These are phyloP conservation scores for Hippophae gyantsensis DNA, from an alignment of 306 rosid genomes.

Conservation along the genomic window DNA sequence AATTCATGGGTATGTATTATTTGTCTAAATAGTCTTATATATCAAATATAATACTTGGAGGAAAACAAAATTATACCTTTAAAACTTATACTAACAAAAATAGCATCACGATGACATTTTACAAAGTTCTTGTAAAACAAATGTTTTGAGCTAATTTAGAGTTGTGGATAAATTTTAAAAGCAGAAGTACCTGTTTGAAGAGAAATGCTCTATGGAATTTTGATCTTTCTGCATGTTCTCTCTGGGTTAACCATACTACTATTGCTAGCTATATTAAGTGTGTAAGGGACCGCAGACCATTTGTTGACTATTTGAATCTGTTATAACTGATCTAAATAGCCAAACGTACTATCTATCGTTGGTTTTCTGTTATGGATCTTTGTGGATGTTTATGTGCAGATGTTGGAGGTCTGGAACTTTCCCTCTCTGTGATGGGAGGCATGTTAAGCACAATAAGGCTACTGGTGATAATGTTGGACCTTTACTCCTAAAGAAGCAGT, in stretches of 20 bases:
- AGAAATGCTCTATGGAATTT: neutral
- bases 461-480: slow-evolving; percentile 93
- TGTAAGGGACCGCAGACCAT: neutral
- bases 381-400: slow-evolving; percentile 31
- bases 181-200: neutral
- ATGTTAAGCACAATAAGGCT: slow-evolving; percentile 87
- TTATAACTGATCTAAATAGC: no score
- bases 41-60: no score
- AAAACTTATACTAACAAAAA: no score
- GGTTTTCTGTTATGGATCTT: neutral
- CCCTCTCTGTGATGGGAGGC: slow-evolving; percentile 81
- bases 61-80: no score
- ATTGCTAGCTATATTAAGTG: neutral
- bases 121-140: neutral
- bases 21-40: no score
- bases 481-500: slow-evolving; percentile 61
- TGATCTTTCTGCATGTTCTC: neutral
- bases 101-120: no score
- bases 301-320: no score
- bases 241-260: neutral
- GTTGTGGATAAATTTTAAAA: neutral
- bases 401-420: slow-evolving; percentile 91
- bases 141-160: neutral
- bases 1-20: no score
- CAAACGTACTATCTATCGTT: no score